These are phyloP conservation scores for Colletotrichum viniferum DNA, from an alignment of 2,329 filamentous ascomycete genomes.

Conservation along the genomic window DNA sequence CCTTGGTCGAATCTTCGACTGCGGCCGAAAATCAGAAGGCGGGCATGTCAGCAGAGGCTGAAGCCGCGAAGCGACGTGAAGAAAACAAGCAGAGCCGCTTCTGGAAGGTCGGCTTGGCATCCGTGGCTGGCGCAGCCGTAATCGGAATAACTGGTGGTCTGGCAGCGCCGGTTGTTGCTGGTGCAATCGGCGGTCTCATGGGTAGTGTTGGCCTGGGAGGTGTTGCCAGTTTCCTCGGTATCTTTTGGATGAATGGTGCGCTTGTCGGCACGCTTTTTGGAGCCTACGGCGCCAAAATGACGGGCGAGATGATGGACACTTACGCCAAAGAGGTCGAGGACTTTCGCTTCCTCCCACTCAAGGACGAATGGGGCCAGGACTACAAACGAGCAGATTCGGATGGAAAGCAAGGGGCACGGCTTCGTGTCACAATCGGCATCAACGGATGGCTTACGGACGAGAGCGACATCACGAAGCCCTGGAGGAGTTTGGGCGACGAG, in stretches of 20 bases:
- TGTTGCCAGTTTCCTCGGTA: slow-evolving; percentile 83
- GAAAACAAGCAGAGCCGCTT: slow-evolving; percentile 72
- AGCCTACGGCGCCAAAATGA: slow-evolving; percentile 82
- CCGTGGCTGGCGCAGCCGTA: slow-evolving; percentile 84
- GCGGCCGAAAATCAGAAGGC: slow-evolving; percentile 37
- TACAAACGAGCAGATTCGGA: slow-evolving; percentile 28
- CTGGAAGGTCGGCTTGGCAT: slow-evolving; percentile 91
- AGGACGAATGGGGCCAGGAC: slow-evolving; percentile 44
- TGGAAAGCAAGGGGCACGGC: slow-evolving; percentile 47
- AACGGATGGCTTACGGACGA: slow-evolving; percentile 84
- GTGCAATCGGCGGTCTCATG: slow-evolving; percentile 83
- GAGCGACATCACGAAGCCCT: slow-evolving; percentile 79
- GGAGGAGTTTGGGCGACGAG: slow-evolving; percentile 73
- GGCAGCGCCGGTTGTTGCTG: slow-evolving; percentile 87
- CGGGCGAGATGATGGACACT: slow-evolving; percentile 82
- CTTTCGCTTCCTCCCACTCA: slow-evolving; percentile 77
- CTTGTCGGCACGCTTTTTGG: slow-evolving; percentile 88
- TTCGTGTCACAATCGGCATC: slow-evolving; percentile 84
- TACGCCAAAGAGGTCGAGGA: slow-evolving; percentile 90
- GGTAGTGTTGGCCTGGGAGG: slow-evolving; percentile 84
- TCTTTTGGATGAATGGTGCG: slow-evolving; percentile 84
- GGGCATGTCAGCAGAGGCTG: slow-evolving; percentile 74
- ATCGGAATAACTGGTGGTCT: slow-evolving; percentile 92
- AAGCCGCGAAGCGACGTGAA: slow-evolving; percentile 74
- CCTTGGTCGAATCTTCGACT: slow-evolving; percentile 70